A percentile compares a stretch with the other conserved stretches of the same genome.
Conservation (phyloP, 2,329 filamentous ascomycete genomes). For the Furcasterigmium sp. region DNA sequence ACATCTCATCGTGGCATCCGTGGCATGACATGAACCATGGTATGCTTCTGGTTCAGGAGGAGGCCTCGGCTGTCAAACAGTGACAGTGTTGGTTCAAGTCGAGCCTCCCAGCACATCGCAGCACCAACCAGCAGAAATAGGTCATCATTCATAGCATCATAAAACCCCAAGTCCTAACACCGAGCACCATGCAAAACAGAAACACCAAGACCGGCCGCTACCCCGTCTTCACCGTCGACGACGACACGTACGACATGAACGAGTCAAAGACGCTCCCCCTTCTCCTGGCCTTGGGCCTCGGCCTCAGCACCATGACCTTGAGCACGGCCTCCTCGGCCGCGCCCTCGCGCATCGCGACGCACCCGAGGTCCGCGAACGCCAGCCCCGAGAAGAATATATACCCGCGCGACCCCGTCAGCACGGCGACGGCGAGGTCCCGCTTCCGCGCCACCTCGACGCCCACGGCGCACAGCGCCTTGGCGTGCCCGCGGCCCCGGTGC, state of each 20-base stretch:
- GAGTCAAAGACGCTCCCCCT: not conserved
- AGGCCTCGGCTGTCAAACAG: not conserved
- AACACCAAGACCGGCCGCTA: not conserved
- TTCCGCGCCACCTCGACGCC: not conserved
- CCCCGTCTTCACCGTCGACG: not conserved
- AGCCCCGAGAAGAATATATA: constrained; percentile 2
- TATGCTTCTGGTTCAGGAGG: not conserved
- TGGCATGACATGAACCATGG: not conserved
- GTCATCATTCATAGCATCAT: too few species aligned
- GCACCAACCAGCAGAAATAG: too few species aligned
- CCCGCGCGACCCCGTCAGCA: not conserved
- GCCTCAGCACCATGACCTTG: not conserved
- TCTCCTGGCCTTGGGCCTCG: not conserved
- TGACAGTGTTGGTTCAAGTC: too few species aligned
- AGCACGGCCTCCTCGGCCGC: not conserved
- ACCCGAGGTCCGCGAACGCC: constrained; percentile 1
- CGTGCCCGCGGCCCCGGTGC: not conserved
- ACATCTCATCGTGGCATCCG: not conserved
- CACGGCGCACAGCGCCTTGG: not conserved
- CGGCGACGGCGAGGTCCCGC: not conserved
- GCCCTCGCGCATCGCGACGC: not conserved
- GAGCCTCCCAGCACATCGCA: too few species aligned
- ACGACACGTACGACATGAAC: not conserved
- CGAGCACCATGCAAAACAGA: not conserved
- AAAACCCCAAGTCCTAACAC: too few species aligned